Evolutionary conservation across 768 basidiomycete species (phyloP).

Genomic region (Coprinopsis sp.): DNA sequence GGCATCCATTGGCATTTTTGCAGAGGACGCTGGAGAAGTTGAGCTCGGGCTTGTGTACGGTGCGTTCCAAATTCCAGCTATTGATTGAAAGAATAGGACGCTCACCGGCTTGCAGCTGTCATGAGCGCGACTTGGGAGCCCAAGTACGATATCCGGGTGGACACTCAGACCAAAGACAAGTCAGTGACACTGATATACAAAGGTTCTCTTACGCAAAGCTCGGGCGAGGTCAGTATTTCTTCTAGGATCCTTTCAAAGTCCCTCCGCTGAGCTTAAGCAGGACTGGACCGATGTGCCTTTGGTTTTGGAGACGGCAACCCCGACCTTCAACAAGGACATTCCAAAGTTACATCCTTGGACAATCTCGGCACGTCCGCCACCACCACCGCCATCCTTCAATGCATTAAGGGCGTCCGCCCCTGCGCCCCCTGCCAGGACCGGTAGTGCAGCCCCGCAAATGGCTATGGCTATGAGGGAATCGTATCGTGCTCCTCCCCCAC

Average conservation of each 20-base stretch:
- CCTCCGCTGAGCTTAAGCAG: constrained; percentile 15
- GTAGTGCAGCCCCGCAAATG: background rate
- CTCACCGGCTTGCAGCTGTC: constrained; percentile 18
- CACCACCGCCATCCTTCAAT: background rate
- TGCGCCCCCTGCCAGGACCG: background rate
- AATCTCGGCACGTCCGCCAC: constrained; percentile 13
- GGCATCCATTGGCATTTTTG: constrained; percentile 32
- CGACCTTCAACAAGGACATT: constrained; percentile 30
- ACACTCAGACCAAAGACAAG: constrained; percentile 30
- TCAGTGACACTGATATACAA: constrained; percentile 34
- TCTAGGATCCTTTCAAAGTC: background rate
- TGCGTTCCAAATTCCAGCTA: constrained; percentile 9
- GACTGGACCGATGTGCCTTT: constrained; percentile 36
- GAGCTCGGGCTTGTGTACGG: constrained; percentile 37
- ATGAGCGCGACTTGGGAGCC: constrained; percentile 29
- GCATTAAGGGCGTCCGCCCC: background rate
- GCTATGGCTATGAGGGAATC: constrained; percentile 3
- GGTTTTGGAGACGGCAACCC: constrained; percentile 35
- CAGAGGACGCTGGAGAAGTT: constrained; percentile 29
- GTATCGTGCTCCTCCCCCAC: background rate
- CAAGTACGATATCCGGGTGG: constrained; percentile 35
- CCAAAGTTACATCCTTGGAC: constrained; percentile 31
- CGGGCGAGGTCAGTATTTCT: constrained; percentile 30
- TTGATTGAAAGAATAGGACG: background rate
- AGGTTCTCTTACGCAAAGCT: constrained; percentile 32